phyloP scores from a whole-genome alignment of 1,284 basidiomycete genomes.

The Malassezia cuniculi region DNA sequence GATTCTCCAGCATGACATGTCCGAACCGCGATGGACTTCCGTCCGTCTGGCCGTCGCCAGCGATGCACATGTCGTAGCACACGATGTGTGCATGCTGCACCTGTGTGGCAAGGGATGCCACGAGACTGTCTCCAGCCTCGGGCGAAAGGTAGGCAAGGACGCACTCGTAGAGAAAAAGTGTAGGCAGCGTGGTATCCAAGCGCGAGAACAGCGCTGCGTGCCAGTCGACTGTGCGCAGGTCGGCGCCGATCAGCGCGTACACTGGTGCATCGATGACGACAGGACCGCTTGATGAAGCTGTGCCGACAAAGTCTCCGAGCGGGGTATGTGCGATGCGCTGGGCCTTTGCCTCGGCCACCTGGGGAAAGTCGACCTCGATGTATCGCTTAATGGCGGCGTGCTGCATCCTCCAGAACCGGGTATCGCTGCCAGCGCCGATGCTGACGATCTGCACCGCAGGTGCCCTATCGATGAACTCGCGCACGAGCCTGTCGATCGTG shows the following conservation, averaged over 20 bases:
- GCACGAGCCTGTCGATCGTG: slow-evolving; percentile 66
- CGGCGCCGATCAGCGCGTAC: slow-evolving; percentile 17
- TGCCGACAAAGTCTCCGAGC: slow-evolving; percentile 44
- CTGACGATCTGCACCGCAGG: slow-evolving; percentile 64
- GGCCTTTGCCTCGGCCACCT: slow-evolving; percentile 69
- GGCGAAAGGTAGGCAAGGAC: slow-evolving; percentile 36
- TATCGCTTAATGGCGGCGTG: slow-evolving; percentile 52
- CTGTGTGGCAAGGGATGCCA: slow-evolving; percentile 13
- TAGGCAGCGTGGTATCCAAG: slow-evolving; percentile 18
- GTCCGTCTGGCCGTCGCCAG: slow-evolving; percentile 16
- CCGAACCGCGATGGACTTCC: slow-evolving; percentile 23
- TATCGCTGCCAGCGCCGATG: slow-evolving; percentile 82
- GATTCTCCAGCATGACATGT: slow-evolving; percentile 41
- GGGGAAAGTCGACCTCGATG: slow-evolving; percentile 78
- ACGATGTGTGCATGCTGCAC: slow-evolving; percentile 13
- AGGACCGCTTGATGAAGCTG: slow-evolving; percentile 2
- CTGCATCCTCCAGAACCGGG: slow-evolving; percentile 75
- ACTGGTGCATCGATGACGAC: too few species aligned
- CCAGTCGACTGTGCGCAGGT: slow-evolving; percentile 7
- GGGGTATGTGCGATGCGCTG: slow-evolving; percentile 63
- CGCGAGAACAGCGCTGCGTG: slow-evolving; percentile 6
- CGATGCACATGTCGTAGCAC: slow-evolving; percentile 39
- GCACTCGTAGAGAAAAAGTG: slow-evolving; percentile 41
- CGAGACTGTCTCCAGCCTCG: slow-evolving; percentile 16
- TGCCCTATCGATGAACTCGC: slow-evolving; percentile 53